Percentiles rank a stretch among this genome's conserved stretches.
Evolutionary conservation across 2,329 filamentous ascomycete species (phyloP).

Genomic region (Aureobasidium sp.): DNA sequence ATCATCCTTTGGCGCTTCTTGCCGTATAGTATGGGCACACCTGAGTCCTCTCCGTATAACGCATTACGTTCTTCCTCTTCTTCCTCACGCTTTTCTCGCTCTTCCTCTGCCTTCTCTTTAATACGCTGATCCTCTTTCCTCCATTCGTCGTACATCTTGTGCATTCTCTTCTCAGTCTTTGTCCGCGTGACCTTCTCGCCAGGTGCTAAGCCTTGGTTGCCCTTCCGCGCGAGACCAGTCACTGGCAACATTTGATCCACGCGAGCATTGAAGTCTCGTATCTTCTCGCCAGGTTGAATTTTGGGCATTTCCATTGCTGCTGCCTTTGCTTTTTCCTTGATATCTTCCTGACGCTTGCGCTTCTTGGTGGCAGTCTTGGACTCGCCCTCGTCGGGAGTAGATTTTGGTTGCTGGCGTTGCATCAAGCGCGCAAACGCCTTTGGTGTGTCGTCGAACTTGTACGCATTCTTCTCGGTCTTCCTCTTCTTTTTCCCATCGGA

Average conservation of each 20-base stretch:
- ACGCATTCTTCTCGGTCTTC: slow-evolving; percentile 30
- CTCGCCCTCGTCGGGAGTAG: slow-evolving; percentile 60
- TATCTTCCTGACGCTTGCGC: slow-evolving; percentile 20
- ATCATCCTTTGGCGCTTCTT: slow-evolving; percentile 38
- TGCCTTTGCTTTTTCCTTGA: slow-evolving; percentile 14
- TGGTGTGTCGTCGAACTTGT: slow-evolving; percentile 71
- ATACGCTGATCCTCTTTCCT: slow-evolving; percentile 70
- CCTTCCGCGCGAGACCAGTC: slow-evolving; percentile 54
- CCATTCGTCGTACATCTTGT: slow-evolving; percentile 53
- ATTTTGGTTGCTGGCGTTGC: slow-evolving; percentile 54
- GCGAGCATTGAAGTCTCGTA: slow-evolving; percentile 72
- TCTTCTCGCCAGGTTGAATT: slow-evolving; percentile 75
- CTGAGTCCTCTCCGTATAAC: slow-evolving; percentile 56
- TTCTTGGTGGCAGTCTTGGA: slow-evolving; percentile 44
- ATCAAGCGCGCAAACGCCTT: slow-evolving; percentile 82
- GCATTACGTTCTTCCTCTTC: slow-evolving; percentile 57
- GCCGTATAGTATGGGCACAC: slow-evolving; percentile 49
- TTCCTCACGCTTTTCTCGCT: slow-evolving; percentile 56
- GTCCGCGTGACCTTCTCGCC: slow-evolving; percentile 65
- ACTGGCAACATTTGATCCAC: slow-evolving; percentile 82
- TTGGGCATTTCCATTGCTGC: slow-evolving; percentile 45
- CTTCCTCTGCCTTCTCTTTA: slow-evolving; percentile 70
- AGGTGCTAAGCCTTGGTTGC: slow-evolving; percentile 56
- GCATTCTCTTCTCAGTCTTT: slow-evolving; percentile 74
- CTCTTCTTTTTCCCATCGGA: slow-evolving; percentile 27